Base-by-base conservation (phyloP, 2,329 filamentous ascomycete species). In the Ophiostoma pallidulum region DNA sequence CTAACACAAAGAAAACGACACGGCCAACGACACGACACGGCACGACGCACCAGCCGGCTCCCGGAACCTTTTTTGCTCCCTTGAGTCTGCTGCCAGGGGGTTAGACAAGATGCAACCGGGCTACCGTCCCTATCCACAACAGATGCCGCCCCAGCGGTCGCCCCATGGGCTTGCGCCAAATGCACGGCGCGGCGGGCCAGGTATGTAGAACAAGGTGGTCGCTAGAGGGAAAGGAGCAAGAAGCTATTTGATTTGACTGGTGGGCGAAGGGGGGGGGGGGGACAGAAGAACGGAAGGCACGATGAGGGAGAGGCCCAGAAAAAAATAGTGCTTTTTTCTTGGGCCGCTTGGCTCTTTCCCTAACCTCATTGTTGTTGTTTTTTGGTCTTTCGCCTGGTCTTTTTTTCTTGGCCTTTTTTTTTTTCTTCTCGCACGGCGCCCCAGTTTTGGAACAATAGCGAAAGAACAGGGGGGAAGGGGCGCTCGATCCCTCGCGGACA, bases 51-150 rank as follows among this genome's bases (percentile, higher is more conserved):
- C n/a, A n/a, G n/a, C n/a, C n/a, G n/a, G n/a, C n/a, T n/a, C n/a
- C n/a, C n/a, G n/a, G n/a, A n/a, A n/a, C n/a, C n/a, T n/a, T 19
- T 37, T 37, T 19, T 19, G 6, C 7, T 13, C 22, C 18, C 16
- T 22, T 38, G 24, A n/a, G n/a, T n/a, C n/a, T n/a, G n/a, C n/a
- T n/a, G 18, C 16, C 9, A 22, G 20, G 39, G 41, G 14, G 35
- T 39, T 44, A 45, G 42, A 44, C 58, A 68, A 58, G 57, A 77
- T 77, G 74, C 74, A 77, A 64, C 64, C 66, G 49, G 70, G 73
- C 54, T 77, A 73, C 59, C 73, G 73, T 53, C 62, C 64, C 47
- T 75, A 72, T 61, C 66, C 68, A 59, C 71, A 73, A 56, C 73
- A 72, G 61, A 64, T 66, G 56, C 66, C 71, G 53, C 72, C 72